Base-by-base conservation (phyloP, 2,329 filamentous ascomycete genomes). In the Curvularia sp. region DNA sequence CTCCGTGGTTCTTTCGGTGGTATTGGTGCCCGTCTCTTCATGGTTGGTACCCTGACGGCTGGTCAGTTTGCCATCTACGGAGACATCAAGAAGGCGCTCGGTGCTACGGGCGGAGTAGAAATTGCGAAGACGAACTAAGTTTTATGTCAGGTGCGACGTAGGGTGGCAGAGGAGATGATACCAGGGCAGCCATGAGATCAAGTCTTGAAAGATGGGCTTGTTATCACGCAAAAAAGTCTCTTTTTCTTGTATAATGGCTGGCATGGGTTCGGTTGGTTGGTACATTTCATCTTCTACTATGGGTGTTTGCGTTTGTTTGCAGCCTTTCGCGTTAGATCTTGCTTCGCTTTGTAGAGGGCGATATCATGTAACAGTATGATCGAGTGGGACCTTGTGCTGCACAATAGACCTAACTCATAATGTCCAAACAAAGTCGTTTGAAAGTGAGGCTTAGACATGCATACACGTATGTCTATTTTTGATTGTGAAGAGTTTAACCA, bases 61-160 rank as follows among this genome's bases (percentile, higher is more conserved):
- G 74, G 74, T 67, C 91, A 95, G 82, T 95, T 95, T 80, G 91
- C 90, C 74, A 96, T 96, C 80, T 96, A 96, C 77, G 92, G 90
- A 53, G 61, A 68, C 6, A 58, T 60, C 23, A 60, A 60, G 55
- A 57, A 58, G 50, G 79, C 70, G 0, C 79, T 92, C 4, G 89
- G 88, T 55, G 91, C 90, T 50, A 86, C 84, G 13, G 89, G 88
- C n/a, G 90, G 90, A 80, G 70, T 75, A 25, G 72, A 74, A 50
- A 72, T 74, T 39, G 50, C 70, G 12, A 73, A 75, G 61, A 74
- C 63, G 1, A 64, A 57, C 54, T 63, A 60, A 53, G 7, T 25
- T 28, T 41, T 52, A n/a, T 23, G 34, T 53, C 41, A 38, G 9
- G 13, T 21, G 34, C 15, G 43, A 45, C 58, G 57, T 43, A 53